Conservation (phyloP, 2,329 filamentous ascomycete species). For the Emergomyces pasteurianus region DNA sequence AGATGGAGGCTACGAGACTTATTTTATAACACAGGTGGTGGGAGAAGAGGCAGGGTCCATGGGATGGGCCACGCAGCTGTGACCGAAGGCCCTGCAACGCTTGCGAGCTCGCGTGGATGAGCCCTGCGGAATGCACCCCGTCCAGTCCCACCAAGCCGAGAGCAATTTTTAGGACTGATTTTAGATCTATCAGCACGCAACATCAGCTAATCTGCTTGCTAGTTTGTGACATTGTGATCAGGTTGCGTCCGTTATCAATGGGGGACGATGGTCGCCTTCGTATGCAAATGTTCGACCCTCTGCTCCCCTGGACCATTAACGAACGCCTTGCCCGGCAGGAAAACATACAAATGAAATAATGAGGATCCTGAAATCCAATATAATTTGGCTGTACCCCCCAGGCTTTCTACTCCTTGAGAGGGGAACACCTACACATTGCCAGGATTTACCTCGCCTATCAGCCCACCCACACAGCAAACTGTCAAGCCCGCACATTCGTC, state of each 20-base stretch:
- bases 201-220: background rate
- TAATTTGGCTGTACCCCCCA: background rate
- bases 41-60: background rate
- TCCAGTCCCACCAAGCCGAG: background rate
- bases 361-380: background rate
- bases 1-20: background rate
- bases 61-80: background rate
- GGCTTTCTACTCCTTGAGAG: too few relatives aligned
- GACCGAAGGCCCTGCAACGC: background rate
- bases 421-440: too few relatives aligned
- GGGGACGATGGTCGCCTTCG: background rate
- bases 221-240: background rate
- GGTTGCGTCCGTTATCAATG: background rate
- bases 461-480: background rate
- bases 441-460: too few relatives aligned
- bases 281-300: background rate
- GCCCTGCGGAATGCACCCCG: background rate
- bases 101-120: background rate
- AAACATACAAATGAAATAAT: background rate
- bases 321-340: background rate
- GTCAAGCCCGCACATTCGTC: background rate
- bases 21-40: background rate
- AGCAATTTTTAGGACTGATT: background rate
- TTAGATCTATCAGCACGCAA: background rate
- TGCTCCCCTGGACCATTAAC: background rate